phyloP scores from a whole-genome alignment of 139 green algal species.

The Picochlorum sp. region DNA sequence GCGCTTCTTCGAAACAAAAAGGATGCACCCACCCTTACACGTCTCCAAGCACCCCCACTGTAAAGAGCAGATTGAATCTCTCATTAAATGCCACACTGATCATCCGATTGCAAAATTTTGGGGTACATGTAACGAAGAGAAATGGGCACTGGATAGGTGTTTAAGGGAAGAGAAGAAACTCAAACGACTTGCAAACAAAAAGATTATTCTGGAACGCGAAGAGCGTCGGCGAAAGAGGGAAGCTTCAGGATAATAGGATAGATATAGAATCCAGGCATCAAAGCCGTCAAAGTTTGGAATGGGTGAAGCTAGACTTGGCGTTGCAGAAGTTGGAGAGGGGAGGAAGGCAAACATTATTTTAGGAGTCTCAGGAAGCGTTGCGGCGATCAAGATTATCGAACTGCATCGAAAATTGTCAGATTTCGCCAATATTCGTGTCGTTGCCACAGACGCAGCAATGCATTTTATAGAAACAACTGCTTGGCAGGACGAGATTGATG shows the following conservation, averaged over 20 bases:
- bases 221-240: background rate
- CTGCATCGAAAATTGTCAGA: slow-evolving; percentile 32
- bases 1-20: background rate
- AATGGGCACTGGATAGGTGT: slow-evolving; percentile 55
- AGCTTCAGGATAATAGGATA: no score
- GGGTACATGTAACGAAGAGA: slow-evolving; percentile 62
- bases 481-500: slow-evolving; percentile 13
- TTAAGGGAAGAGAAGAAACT: slow-evolving; percentile 66
- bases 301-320: background rate
- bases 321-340: slow-evolving; percentile 14
- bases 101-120: slow-evolving; percentile 55
- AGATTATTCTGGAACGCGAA: slow-evolving; percentile 11
- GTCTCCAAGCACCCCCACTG: slow-evolving; percentile 40
- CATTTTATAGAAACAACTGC: slow-evolving; percentile 38
- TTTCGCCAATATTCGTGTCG: slow-evolving; percentile 46
- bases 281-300: background rate
- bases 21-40: slow-evolving; percentile 52
- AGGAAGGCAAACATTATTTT: slow-evolving; percentile 44
- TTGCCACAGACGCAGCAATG: slow-evolving; percentile 39
- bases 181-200: slow-evolving; percentile 30
- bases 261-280: background rate
- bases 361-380: slow-evolving; percentile 60
- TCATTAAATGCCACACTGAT: slow-evolving; percentile 55
- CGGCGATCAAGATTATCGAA: slow-evolving; percentile 55
- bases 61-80: slow-evolving; percentile 59